Conservation (phyloP, 1,284 basidiomycete genomes). For the Boletus calvinii region DNA sequence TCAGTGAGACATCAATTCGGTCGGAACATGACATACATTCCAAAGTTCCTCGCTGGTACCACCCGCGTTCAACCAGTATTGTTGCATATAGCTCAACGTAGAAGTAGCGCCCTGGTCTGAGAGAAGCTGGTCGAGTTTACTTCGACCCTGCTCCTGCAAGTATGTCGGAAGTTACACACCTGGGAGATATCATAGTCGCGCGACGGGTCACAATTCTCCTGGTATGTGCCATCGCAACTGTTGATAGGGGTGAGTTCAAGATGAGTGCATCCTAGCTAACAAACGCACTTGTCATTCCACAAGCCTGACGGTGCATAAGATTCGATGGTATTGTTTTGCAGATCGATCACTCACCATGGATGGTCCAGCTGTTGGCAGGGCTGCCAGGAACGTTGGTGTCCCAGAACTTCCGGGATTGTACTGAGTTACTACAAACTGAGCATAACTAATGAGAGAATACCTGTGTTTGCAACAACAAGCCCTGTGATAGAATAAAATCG, state of each 20-base stretch:
- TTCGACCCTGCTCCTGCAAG: not conserved
- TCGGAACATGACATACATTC: constrained; percentile 48
- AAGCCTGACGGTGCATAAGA: constrained; percentile 43
- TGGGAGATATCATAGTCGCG: constrained; percentile 58
- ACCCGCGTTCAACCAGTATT: constrained; percentile 65
- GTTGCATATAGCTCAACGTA: constrained; percentile 68
- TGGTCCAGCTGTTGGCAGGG: constrained; percentile 69
- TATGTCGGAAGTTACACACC: constrained; percentile 35
- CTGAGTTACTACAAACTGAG: not conserved
- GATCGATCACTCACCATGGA: constrained; percentile 53
- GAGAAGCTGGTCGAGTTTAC: constrained; percentile 48
- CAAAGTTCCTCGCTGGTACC: constrained; percentile 66
- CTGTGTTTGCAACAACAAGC: constrained; percentile 63
- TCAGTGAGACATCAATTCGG: constrained; percentile 11
- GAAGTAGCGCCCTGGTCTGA: constrained; percentile 54
- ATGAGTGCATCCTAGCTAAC: not conserved
- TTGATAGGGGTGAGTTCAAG: not conserved
- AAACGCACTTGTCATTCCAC: constrained; percentile 39
- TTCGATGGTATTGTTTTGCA: not conserved
- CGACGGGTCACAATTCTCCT: constrained; percentile 61
- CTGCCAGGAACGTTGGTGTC: constrained; percentile 62
- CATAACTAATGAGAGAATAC: constrained; percentile 29
- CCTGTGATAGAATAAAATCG: constrained; percentile 39
- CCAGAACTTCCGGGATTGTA: constrained; percentile 49
- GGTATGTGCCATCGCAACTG: constrained; percentile 70